Base-by-base conservation (phyloP, 768 basidiomycete species). In the Trametes cingulata region DNA sequence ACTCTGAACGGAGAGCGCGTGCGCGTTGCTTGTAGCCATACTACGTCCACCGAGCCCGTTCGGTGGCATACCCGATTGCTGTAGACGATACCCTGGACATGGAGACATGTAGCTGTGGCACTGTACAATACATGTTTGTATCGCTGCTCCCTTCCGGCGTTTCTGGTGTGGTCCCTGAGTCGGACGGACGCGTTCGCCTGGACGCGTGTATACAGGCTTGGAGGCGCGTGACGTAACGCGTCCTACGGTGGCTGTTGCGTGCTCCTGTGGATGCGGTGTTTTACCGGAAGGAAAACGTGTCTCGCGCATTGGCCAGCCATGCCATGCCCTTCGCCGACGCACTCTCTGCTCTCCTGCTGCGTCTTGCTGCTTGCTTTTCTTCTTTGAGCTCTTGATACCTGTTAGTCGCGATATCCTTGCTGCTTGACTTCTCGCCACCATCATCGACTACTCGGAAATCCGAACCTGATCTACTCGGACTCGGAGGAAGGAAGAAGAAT, bases 221-320 rank as follows among this genome's bases (percentile, higher is more conserved):
- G n/a, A 13, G 47, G 50, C 59, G 59, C 59, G 60, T 61, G 53
- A 61, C 60, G 60, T 61, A 41, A 61, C 53, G 60, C 53, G 60
- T 35, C 46, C 13, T n/a, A 13, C 1, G n/a, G 29, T 15, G 13
- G 20, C 36, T 15, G 22, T n/a, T n/a, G 58, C 52, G 40, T 60
- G 45, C 17, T 20, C 22, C 27, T 6, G 45, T 4, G 33, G 29
- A n/a, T 46, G 42, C 42, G 39, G 42, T 7, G 19, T 8, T 27
- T 25, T 17, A 19, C 49, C 41, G 25, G 37, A 19, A n/a, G 42
- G 42, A 43, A 42, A 33, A 45, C 52, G 37, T 39, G 49, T 47
- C 24, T 37, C 41, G 29, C 10, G 29, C 29, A 10, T 33, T 33
- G 29, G 29, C 29, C 27, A 19, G n/a, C n/a, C n/a, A n/a, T n/a